Percentiles rank a stretch among this genome's conserved stretches.
phyloP scores from a whole-genome alignment of 805 yeast species.

The Lachancea fermentati region DNA sequence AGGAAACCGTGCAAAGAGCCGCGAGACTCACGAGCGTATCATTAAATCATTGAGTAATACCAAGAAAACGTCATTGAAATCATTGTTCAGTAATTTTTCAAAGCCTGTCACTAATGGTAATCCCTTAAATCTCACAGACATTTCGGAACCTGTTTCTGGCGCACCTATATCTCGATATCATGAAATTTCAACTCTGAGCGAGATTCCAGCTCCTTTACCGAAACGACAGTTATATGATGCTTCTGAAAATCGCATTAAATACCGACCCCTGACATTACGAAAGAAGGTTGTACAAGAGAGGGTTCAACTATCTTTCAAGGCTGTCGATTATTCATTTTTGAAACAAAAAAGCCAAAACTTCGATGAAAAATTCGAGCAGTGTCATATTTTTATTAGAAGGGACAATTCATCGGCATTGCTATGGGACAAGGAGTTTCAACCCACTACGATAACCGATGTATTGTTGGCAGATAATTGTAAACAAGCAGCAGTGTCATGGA shows the following conservation, averaged over 20 bases:
- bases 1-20: slow-evolving; percentile 1
- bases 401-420: slow-evolving; percentile 1
- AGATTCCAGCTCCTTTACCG: slow-evolving; percentile 21
- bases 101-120: slow-evolving; percentile 4
- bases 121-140: neutral
- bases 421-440: slow-evolving; percentile 32
- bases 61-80: slow-evolving; percentile 23
- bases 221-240: slow-evolving; percentile 10
- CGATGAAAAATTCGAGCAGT: neutral
- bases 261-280: slow-evolving; percentile 1
- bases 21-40: slow-evolving; percentile 6
- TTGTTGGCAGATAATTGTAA: slow-evolving; percentile 24
- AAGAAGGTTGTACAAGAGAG: neutral
- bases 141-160: neutral
- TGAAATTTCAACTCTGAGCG: slow-evolving; percentile 15
- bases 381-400: too few species aligned
- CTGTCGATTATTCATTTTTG: slow-evolving; percentile 16
- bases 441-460: slow-evolving; percentile 27
- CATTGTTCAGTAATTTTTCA: slow-evolving; percentile 18
- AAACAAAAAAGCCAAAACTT: slow-evolving; percentile 12
- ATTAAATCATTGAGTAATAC: slow-evolving; percentile 8
- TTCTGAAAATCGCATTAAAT: slow-evolving; percentile 7
- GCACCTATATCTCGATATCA: slow-evolving; percentile 13
- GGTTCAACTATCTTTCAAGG: neutral
- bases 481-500: slow-evolving; percentile 26